Evolutionary conservation across 805 yeast species (phyloP), one percentile per base, ranked within the genome.

Genomic region (Candida corydali): DNA sequence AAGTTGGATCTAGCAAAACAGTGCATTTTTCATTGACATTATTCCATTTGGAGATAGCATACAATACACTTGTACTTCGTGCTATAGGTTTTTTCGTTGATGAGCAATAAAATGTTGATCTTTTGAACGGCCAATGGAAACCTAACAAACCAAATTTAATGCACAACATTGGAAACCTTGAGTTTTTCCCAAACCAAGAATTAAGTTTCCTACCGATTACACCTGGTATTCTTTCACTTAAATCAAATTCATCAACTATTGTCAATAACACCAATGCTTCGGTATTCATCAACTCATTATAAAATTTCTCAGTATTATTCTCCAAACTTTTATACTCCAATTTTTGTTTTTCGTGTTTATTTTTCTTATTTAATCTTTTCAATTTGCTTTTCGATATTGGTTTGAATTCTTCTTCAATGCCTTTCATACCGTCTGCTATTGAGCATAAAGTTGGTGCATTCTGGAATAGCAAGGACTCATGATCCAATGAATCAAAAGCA

Each of bases 101-200:
- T n/a, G 65, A 45, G 15, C 65, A 58, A 41, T 58, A 68, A 41
- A 65, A 61, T 18, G 61, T 59, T 5, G 69, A 47, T 40, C 67
- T 59, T 8, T 67, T 50, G 45, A 67, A 67, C 9, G 73, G 73
- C 73, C 72, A 67, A 44, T 67, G 73, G 34, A 66, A 65, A 1
- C 65, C 72, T 18, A 67, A 38, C 15, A 67, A 50, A 1, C 72
- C 72, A 51, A 67, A 47, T 14, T 65, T 54, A n/a, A 67, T 55
- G 26, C 63, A 55, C 11, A 64, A 41, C 8, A 63, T 44, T 44
- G 59, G 57, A 38, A 48, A 46, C 3, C 38, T 45, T 1, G 69
- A 59, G 6, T 51, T 32, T 22, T 49, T 43, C 8, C 72, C 73
- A 22, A 65, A 44, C 17, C 40, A 42, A 24, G 38, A 42, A 7